Base-by-base conservation (phyloP, 495 filamentous ascomycete genomes). In the Articulospora tetracladia region DNA sequence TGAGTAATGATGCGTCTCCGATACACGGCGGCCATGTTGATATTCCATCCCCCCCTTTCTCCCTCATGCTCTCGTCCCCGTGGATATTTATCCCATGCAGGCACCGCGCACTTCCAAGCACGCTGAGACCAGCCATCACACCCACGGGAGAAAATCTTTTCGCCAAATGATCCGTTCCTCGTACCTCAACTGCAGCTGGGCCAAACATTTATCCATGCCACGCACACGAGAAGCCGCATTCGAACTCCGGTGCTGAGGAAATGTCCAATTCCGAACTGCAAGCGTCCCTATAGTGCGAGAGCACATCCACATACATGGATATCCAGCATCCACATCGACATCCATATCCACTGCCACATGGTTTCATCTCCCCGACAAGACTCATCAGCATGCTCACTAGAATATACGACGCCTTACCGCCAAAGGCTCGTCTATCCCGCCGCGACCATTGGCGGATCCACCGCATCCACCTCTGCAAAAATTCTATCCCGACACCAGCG, bases 401-500 rank as follows among this genome's bases (percentile, higher is more conserved):
- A n/a, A n/a, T n/a, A n/a, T n/a, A n/a, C n/a, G n/a, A 58, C 25
- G 48, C 34, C 50, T 49, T 51, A 28, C 57, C 23, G 11, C 19
- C 20, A 36, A 59, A 50, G 47, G 47, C n/a, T 24, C 25, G 57
- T 12, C 27, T 10, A 26, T 47, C 57, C n/a, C n/a, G 19, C 36
- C 24, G 27, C 11, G 3, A 22, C 19, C 4, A 55, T 24, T 24
- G 51, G 32, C 46, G 39, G 52, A 44, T 27, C 23, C 36, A 46
- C n/a, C 23, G 22, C 15, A 23, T 22, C 22, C 19, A 7, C n/a
- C 46, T n/a, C 28, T 19, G 41, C 15, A 19, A 56, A 60, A 59
- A 51, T 60, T 64, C 32, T 58, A 60, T 24, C 44, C 24, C 39
- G 41, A 64, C 53, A 49, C 57, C 57, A 54, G 8, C 53, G 39